These are phyloP conservation scores for Ophiostoma sp. DNA, from an alignment of 2,329 filamentous ascomycete genomes.

Conservation along the genomic window DNA sequence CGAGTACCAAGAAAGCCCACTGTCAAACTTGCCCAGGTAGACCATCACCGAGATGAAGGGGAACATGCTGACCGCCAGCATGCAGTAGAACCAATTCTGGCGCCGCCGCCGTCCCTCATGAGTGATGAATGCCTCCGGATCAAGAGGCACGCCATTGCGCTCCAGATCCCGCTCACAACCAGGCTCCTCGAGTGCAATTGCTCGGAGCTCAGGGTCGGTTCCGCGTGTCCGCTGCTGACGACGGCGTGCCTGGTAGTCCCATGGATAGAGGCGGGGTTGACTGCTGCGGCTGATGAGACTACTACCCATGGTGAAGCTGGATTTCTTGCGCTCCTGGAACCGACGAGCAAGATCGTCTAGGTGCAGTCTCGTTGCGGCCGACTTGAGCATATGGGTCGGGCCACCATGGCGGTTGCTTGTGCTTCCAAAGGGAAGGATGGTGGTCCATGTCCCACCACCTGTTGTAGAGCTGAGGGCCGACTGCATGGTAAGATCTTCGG, in stretches of 20 bases:
- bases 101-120: conserved; percentile 37
- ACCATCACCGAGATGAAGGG: conserved; percentile 51
- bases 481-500: conserved; percentile 18
- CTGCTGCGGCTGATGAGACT: conserved; percentile 8
- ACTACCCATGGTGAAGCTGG: background rate
- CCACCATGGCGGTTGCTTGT: background rate
- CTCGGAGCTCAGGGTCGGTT: conserved; percentile 30
- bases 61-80: conserved; percentile 44
- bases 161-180: conserved; percentile 22
- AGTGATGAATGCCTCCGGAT: conserved; percentile 35
- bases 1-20: conserved; percentile 51
- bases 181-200: conserved; percentile 21
- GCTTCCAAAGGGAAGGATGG: conserved; percentile 20
- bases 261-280: conserved; percentile 31
- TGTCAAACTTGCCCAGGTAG: conserved; percentile 47
- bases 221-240: conserved; percentile 23
- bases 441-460: conserved; percentile 17
- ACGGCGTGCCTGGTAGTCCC: conserved; percentile 31
- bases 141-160: conserved; percentile 28
- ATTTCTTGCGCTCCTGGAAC: conserved; percentile 1
- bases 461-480: conserved; percentile 6
- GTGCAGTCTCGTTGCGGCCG: conserved; percentile 23
- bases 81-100: conserved; percentile 41
- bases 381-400: conserved; percentile 10
- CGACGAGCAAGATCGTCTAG: conserved; percentile 18